Evolutionary conservation across 129 eudicot genomes (phyloP).

Genomic region (Oenanthe sinensis): DNA sequence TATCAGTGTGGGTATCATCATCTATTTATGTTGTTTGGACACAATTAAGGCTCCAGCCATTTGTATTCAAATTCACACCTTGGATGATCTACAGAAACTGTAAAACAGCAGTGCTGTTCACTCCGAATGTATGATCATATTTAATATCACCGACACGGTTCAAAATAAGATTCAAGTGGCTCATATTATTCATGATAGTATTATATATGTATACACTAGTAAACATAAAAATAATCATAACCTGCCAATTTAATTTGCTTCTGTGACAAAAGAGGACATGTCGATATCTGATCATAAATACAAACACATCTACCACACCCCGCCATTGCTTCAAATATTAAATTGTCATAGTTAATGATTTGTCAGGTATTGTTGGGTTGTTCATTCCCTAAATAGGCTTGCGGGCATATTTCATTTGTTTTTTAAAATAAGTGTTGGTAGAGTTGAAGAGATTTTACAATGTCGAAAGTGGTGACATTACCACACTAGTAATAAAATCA

Average conservation of each 20-base stretch:
- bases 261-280: neutral
- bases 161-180: neutral
- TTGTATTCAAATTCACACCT: neutral
- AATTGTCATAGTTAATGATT: neutral
- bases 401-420: neutral
- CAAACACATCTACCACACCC: conserved; percentile 14
- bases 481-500: too few species aligned
- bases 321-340: neutral
- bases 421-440: neutral
- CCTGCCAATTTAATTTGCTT: neutral
- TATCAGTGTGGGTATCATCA: neutral
- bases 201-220: neutral
- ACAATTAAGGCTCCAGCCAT: neutral
- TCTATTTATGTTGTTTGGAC: neutral
- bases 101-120: neutral
- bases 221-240: neutral
- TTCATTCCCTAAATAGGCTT: neutral
- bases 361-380: neutral
- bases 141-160: neutral
- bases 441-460: neutral
- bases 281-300: conserved; percentile 11
- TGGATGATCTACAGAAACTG: neutral
- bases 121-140: neutral
- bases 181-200: too few species aligned
- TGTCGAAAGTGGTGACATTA: too few species aligned